Percentiles rank a stretch among this genome's conserved stretches.
phyloP scores from a whole-genome alignment of 331 rosid genomes.

The Acacia concinna region DNA sequence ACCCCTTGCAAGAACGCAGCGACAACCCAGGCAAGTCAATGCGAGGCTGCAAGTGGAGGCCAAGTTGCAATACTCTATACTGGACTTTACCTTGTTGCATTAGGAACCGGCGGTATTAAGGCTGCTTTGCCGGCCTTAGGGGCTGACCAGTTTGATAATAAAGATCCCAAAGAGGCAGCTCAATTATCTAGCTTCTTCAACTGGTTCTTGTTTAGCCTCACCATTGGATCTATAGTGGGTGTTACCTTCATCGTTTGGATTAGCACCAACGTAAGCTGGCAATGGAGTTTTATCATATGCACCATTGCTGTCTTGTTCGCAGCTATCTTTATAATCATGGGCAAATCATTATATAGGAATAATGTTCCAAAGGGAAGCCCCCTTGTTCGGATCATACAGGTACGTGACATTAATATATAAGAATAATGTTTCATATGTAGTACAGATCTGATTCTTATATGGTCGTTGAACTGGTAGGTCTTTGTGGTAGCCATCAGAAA shows the following conservation, averaged over 20 bases:
- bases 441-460: neutral
- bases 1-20: slow-evolving; percentile 48
- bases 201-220: slow-evolving; percentile 80
- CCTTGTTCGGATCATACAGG: slow-evolving; percentile 60
- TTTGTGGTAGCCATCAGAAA: slow-evolving; percentile 58
- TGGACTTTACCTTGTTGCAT: slow-evolving; percentile 72
- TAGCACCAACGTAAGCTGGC: slow-evolving; percentile 66
- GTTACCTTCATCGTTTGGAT: slow-evolving; percentile 71
- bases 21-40: slow-evolving; percentile 36
- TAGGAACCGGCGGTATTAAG: slow-evolving; percentile 80
- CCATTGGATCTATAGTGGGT: slow-evolving; percentile 67
- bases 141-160: slow-evolving; percentile 78
- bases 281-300: slow-evolving; percentile 56
- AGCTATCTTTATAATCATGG: slow-evolving; percentile 45
- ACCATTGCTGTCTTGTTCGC: slow-evolving; percentile 42
- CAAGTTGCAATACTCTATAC: slow-evolving; percentile 55
- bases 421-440: neutral
- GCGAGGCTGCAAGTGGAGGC: slow-evolving; percentile 46
- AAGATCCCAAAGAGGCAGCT: slow-evolving; percentile 64
- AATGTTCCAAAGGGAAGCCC: slow-evolving; percentile 77
- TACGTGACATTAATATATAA: neutral
- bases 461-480: slow-evolving; percentile 48
- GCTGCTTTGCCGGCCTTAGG: slow-evolving; percentile 79
- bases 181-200: slow-evolving; percentile 78
- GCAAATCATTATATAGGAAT: slow-evolving; percentile 61